Conservation (phyloP, 371 early-diverging fungal species). For the Mucor saturninus region DNA sequence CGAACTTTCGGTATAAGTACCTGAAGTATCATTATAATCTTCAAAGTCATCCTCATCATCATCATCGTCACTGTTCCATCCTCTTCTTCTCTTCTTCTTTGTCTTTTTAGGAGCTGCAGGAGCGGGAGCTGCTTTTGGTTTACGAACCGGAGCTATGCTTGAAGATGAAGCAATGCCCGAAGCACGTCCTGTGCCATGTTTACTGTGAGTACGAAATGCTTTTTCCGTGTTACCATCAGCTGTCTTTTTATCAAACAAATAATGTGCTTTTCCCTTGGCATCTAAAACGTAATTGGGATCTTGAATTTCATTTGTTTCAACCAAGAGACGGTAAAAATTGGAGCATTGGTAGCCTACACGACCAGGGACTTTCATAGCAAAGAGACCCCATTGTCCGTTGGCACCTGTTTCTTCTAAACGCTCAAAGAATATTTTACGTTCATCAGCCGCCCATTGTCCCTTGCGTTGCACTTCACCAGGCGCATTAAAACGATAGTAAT, state of each 20-base stretch:
- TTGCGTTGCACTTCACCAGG: slow-evolving; percentile 93
- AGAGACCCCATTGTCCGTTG: slow-evolving; percentile 95
- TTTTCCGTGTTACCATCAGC: slow-evolving; percentile 79
- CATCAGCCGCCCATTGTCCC: slow-evolving; percentile 88
- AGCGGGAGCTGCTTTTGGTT: slow-evolving; percentile 3
- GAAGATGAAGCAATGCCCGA: slow-evolving; percentile 23
- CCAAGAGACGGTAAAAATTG: slow-evolving; percentile 88
- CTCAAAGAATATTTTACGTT: slow-evolving; percentile 80
- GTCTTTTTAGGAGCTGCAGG: background rate
- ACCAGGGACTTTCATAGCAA: slow-evolving; percentile 93
- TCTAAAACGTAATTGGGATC: slow-evolving; percentile 92
- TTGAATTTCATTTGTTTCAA: slow-evolving; percentile 82
- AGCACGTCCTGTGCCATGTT: slow-evolving; percentile 39
- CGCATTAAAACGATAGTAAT: slow-evolving; percentile 95
- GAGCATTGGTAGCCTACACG: slow-evolving; percentile 97
- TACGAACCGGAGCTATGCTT: slow-evolving; percentile 1
- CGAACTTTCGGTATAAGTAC: slow-evolving; percentile 61
- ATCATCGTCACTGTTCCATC: slow-evolving; percentile 45
- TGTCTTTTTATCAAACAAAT: slow-evolving; percentile 83
- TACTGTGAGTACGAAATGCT: slow-evolving; percentile 78
- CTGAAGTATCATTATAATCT: slow-evolving; percentile 67
- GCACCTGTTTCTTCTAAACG: slow-evolving; percentile 87
- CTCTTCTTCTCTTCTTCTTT: slow-evolving; percentile 36
- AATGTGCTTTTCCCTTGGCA: slow-evolving; percentile 87
- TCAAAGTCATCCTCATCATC: slow-evolving; percentile 64